A percentile compares a stretch with the other conserved stretches of the same genome.
phyloP scores from a whole-genome alignment of 306 rosid species.

The Gleditsia sinensis region DNA sequence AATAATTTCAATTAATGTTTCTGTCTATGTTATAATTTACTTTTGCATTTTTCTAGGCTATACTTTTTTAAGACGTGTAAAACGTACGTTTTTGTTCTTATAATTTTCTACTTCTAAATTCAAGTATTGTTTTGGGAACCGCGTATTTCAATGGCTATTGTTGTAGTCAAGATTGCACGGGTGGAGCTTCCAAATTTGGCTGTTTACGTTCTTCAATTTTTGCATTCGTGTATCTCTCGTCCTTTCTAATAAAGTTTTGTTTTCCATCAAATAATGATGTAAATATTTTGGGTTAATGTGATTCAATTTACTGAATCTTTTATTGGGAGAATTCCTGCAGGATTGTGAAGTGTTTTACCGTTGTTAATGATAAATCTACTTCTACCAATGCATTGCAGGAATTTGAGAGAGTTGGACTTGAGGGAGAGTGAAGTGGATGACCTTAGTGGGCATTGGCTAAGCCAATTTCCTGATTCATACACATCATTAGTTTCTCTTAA shows the following conservation, averaged over 20 bases:
- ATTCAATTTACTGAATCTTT: slow-evolving; percentile 1
- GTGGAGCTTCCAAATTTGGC: neutral
- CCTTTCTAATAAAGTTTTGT: neutral
- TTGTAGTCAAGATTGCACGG: neutral
- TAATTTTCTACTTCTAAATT: neutral
- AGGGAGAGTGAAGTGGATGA: slow-evolving; percentile 77
- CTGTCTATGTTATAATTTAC: neutral
- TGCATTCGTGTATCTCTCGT: neutral
- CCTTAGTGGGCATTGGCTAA: slow-evolving; percentile 46
- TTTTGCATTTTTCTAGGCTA: neutral
- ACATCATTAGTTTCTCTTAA: slow-evolving; percentile 9
- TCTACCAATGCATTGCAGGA: slow-evolving; percentile 47
- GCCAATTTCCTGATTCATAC: slow-evolving; percentile 8
- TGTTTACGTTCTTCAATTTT: neutral
- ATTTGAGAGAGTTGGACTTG: slow-evolving; percentile 64
- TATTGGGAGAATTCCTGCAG: neutral
- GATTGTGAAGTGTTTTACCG: slow-evolving; percentile 15
- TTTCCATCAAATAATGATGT: neutral
- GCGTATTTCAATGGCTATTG: neutral
- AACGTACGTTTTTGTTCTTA: neutral
- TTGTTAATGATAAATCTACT: neutral
- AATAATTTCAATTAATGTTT: neutral
- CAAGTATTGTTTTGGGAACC: too few species aligned
- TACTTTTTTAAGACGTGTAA: neutral
- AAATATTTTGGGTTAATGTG: neutral